Evolutionary conservation across 176 grass and related monocot genomes (phyloP).

Genomic region (Stipa capillata): DNA sequence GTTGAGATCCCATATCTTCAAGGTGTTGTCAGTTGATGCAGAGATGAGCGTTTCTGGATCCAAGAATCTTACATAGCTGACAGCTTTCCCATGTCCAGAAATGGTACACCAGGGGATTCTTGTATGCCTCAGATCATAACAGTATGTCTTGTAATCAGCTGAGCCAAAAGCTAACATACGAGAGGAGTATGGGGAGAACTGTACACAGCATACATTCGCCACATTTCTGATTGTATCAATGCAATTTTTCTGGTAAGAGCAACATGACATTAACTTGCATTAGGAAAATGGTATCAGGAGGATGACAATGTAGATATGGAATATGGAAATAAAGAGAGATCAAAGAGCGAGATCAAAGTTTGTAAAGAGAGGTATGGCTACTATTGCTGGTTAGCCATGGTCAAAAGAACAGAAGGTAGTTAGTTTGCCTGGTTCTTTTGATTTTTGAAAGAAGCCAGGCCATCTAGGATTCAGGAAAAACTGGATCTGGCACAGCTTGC

Average conservation of each 20-base stretch:
- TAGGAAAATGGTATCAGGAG: background rate
- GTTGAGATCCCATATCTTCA: constrained; percentile 98
- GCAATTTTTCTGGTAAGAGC: constrained; percentile 57
- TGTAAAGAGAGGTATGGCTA: background rate
- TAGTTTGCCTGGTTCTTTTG: background rate
- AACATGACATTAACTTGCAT: constrained; percentile 6
- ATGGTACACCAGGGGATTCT: constrained; percentile 97
- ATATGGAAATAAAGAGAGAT: background rate
- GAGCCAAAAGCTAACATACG: constrained; percentile 83
- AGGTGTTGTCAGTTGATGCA: constrained; percentile 89
- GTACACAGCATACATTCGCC: constrained; percentile 90
- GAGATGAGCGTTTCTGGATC: constrained; percentile 76
- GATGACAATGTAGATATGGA: background rate
- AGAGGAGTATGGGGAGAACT: constrained; percentile 86
- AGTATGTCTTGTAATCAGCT: constrained; percentile 87
- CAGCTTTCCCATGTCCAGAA: constrained; percentile 86
- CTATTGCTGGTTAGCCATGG: background rate
- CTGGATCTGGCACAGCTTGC: background rate
- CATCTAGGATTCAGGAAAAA: background rate
- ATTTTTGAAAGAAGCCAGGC: background rate
- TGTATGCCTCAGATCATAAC: constrained; percentile 96
- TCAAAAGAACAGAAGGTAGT: background rate
- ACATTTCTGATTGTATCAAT: constrained; percentile 74
- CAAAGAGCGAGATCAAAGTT: background rate
- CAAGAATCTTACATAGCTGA: constrained; percentile 92